Percentiles rank a stretch among this genome's conserved stretches.
These are phyloP conservation scores for Coemansia sp. DNA, from an alignment of 192 early-diverging fungal genomes.

Conservation along the genomic window DNA sequence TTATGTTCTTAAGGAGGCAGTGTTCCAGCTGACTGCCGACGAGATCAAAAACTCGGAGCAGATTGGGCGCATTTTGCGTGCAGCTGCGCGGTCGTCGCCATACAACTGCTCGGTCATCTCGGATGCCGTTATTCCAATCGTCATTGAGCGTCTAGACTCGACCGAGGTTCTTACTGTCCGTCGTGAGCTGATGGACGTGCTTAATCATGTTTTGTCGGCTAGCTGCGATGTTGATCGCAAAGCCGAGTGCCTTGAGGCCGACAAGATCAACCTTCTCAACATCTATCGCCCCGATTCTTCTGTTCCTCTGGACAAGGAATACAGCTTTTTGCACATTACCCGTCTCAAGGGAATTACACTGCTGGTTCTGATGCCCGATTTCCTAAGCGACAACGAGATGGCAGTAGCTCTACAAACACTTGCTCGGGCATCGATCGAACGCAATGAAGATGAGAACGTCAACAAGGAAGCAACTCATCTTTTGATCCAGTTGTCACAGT, in stretches of 20 bases:
- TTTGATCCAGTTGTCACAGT: slow-evolving; percentile 43
- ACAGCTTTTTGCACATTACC: slow-evolving; percentile 66
- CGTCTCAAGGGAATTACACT: slow-evolving; percentile 71
- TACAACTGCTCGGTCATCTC: slow-evolving; percentile 57
- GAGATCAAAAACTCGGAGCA: slow-evolving; percentile 69
- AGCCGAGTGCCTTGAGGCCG: slow-evolving; percentile 58
- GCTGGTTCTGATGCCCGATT: slow-evolving; percentile 58
- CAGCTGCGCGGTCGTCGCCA: slow-evolving; percentile 50
- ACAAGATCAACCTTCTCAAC: slow-evolving; percentile 75
- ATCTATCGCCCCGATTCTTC: slow-evolving; percentile 66
- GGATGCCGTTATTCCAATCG: slow-evolving; percentile 58
- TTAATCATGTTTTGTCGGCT: slow-evolving; percentile 72
- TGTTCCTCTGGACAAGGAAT: slow-evolving; percentile 64
- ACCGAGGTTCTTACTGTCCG: slow-evolving; percentile 54
- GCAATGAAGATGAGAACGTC: slow-evolving; percentile 49
- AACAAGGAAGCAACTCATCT: slow-evolving; percentile 51
- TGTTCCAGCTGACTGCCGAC: slow-evolving; percentile 55
- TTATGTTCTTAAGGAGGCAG: slow-evolving; percentile 59
- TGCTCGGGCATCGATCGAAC: slow-evolving; percentile 38
- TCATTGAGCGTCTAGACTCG: slow-evolving; percentile 59
- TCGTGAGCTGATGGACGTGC: slow-evolving; percentile 61
- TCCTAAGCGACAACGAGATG: slow-evolving; percentile 58
- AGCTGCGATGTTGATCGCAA: slow-evolving; percentile 45
- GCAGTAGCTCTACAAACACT: slow-evolving; percentile 41
- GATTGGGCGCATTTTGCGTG: slow-evolving; percentile 62